Evolutionary conservation across 345 rosid genomes (phyloP).

Genomic region (Erysimum cheiranthoides): DNA sequence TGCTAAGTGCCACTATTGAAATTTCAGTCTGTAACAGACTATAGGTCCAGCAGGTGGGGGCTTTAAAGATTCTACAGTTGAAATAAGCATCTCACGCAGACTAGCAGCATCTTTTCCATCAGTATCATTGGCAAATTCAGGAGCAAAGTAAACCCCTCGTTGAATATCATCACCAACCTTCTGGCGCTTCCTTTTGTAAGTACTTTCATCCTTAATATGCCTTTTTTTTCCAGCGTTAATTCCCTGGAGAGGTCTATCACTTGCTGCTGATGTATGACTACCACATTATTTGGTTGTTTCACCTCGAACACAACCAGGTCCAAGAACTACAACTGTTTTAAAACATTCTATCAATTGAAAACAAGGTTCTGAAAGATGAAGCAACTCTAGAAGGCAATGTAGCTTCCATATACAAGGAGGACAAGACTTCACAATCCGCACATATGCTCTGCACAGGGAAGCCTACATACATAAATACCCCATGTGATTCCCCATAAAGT

Average conservation of each 20-base stretch:
- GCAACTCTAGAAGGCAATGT: slow-evolving; percentile 61
- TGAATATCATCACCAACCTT: slow-evolving; percentile 58
- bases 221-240: slow-evolving; percentile 69
- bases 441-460: slow-evolving; percentile 75
- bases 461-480: slow-evolving; percentile 54
- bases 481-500: slow-evolving; percentile 17
- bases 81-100: slow-evolving; percentile 58
- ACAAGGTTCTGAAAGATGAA: slow-evolving; percentile 75
- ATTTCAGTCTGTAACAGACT: slow-evolving; percentile 58
- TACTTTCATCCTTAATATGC: slow-evolving; percentile 51
- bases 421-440: slow-evolving; percentile 72
- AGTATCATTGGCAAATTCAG: slow-evolving; percentile 49
- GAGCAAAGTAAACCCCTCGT: slow-evolving; percentile 47
- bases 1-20: slow-evolving; percentile 76
- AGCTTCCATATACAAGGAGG: slow-evolving; percentile 88
- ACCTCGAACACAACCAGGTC: slow-evolving; percentile 58
- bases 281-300: slow-evolving; percentile 42
- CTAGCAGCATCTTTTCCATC: slow-evolving; percentile 62
- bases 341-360: slow-evolving; percentile 73
- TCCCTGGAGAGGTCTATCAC: slow-evolving; percentile 48
- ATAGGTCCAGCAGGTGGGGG: slow-evolving; percentile 53
- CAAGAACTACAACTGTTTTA: slow-evolving; percentile 63
- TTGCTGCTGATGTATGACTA: slow-evolving; percentile 40
- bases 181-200: slow-evolving; percentile 61
- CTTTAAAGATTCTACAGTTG: slow-evolving; percentile 64